Conservation (phyloP, 1,284 basidiomycete species). For the Athelia sp. region DNA sequence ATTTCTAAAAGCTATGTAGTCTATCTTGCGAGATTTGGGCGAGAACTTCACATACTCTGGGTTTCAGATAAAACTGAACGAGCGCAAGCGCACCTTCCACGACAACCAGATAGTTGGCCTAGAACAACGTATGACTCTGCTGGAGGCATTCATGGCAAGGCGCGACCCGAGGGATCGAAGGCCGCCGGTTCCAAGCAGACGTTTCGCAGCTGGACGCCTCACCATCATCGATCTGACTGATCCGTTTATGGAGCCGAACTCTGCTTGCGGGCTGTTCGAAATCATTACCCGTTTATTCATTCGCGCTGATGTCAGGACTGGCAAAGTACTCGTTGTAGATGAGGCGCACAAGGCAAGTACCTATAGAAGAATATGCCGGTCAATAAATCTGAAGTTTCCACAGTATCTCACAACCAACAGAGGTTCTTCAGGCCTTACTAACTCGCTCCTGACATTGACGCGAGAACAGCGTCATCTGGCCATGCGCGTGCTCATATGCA, state of each 20-base stretch:
- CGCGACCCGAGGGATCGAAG: conserved; percentile 11
- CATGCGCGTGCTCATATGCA: conserved; percentile 69
- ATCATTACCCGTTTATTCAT: conserved; percentile 63
- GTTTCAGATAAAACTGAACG: conserved; percentile 44
- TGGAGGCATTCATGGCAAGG: conserved; percentile 44
- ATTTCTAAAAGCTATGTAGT: conserved; percentile 18
- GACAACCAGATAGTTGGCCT: conserved; percentile 45
- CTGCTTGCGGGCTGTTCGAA: conserved; percentile 68
- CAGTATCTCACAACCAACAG: conserved; percentile 56
- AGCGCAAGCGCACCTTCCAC: conserved; percentile 46
- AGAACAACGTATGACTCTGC: conserved; percentile 53
- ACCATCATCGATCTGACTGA: conserved; percentile 54
- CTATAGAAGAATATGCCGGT: conserved; percentile 44
- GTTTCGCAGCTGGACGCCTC: conserved; percentile 44
- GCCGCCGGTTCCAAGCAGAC: conserved; percentile 2
- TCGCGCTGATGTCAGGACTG: conserved; percentile 53
- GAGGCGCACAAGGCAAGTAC: conserved; percentile 67
- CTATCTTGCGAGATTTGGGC: conserved; percentile 42
- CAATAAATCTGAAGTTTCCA: conserved; percentile 26
- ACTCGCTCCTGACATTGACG: conserved; percentile 53
- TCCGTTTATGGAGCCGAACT: conserved; percentile 61
- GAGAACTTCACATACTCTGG: conserved; percentile 37
- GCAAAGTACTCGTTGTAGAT: conserved; percentile 69
- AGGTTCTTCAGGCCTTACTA: conserved; percentile 48
- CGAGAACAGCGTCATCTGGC: conserved; percentile 69